Evolutionary conservation across 352 stramenopile species (phyloP), one percentile per base, ranked within the genome.

Genomic region (Phytophthora uliginosa): DNA sequence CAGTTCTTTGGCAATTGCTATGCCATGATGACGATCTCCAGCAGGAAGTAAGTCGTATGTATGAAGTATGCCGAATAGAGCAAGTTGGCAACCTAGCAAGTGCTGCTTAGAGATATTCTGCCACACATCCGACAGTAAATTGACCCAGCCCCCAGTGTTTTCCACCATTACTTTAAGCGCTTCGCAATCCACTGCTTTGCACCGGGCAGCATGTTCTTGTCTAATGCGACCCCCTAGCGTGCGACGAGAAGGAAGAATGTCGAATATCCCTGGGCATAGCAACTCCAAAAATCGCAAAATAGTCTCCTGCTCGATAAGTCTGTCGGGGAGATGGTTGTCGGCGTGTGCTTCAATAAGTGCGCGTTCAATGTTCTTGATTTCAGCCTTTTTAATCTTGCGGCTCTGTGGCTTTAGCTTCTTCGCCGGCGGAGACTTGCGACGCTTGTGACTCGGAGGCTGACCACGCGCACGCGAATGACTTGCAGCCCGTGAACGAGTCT

Each of bases 41-140:
- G 42, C 31, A 7, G 36, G 8, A 9, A 33, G 7, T n/a, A 55
- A 13, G 0, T 20, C 45, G 26, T 60, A 71, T 2, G 55, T 60
- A 4, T 60, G 18, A 12, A 38, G 24, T 15, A 47, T n/a, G 8
- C 33, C 63, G 42, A 63, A 59, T 2, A 70, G 18, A 13, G 63
- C 38, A 5, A 71, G 15, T n/a, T 51, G 13, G 7, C 42, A 54
- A 1, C 42, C 28, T 5, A 38, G 48, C 33, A 64, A 15, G 36
- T 65, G 54, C 2, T 55, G 20, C 18, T 63, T 59, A 7, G 17
- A 22, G 2, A 71, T 24, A 26, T 64, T 71, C 48, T 64, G 28
- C 55, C 63, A 65, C 0, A 53, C 54, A 45, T 71, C 55, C 3
- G 63, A 48, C 18, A 70, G 17, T 4, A 70, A 40, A 5, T 70